Conservation (phyloP, 805 yeast genomes). For the Yarrowia keelungensis region DNA sequence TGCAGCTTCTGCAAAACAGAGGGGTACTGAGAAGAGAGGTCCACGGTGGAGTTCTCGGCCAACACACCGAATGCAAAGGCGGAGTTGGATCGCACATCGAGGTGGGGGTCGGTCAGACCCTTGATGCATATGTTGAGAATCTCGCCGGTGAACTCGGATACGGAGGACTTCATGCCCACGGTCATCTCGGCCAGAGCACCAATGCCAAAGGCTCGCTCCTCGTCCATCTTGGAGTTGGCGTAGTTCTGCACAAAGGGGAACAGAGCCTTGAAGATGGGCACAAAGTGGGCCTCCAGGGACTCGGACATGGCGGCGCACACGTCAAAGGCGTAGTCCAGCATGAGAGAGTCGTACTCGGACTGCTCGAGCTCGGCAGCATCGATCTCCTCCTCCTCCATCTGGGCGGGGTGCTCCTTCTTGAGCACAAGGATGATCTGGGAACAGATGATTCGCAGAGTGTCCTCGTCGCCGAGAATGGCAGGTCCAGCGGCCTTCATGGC, state of each 20-base stretch:
- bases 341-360: conserved; percentile 64
- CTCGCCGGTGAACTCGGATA: conserved; percentile 72
- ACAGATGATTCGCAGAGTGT: conserved; percentile 70
- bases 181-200: conserved; percentile 93
- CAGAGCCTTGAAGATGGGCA: conserved; percentile 72
- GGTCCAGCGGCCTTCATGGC: conserved; percentile 76
- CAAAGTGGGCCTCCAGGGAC: conserved; percentile 81
- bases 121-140: conserved; percentile 72
- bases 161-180: conserved; percentile 66
- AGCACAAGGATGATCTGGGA: conserved; percentile 73
- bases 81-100: conserved; percentile 92
- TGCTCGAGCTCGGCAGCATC: conserved; percentile 58
- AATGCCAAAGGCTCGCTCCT: conserved; percentile 80
- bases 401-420: conserved; percentile 84
- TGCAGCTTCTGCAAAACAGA: conserved; percentile 71
- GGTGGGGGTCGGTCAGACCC: conserved; percentile 75
- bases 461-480: conserved; percentile 62
- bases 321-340: conserved; percentile 86
- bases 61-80: conserved; percentile 94
- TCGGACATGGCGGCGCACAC: conserved; percentile 77
- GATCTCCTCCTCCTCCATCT: conserved; percentile 67
- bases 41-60: conserved; percentile 58
- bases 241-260: conserved; percentile 66
- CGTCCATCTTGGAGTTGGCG: conserved; percentile 66
- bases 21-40: conserved; percentile 68